Conservation (phyloP, 73 alveolate genomes). For the Effrenium voratum region DNA sequence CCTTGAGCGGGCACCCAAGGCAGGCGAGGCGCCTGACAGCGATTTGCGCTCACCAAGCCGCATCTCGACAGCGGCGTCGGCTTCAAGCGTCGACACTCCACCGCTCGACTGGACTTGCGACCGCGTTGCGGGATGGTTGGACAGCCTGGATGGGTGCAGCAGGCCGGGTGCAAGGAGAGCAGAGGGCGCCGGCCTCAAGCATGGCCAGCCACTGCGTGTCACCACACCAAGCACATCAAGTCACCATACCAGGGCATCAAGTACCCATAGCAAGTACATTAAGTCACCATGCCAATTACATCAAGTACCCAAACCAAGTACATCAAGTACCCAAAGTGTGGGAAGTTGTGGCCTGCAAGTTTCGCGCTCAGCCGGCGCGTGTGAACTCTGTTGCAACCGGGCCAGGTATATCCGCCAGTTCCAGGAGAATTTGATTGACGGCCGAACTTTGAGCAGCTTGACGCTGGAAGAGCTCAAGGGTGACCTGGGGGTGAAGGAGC, state of each 20-base stretch:
- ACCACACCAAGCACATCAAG: background rate
- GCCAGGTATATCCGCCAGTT: background rate
- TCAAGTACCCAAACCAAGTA: background rate
- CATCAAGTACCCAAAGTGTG: background rate
- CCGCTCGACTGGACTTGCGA: background rate
- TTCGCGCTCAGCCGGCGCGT: background rate
- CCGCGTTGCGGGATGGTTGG: background rate
- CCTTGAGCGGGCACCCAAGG: background rate
- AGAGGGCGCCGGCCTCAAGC: background rate
- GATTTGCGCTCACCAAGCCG: background rate
- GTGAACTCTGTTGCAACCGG: background rate
- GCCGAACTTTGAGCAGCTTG: background rate
- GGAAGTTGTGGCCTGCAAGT: background rate
- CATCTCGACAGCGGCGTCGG: background rate
- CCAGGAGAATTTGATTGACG: constrained; percentile 6
- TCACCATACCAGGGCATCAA: background rate
- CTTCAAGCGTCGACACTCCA: background rate
- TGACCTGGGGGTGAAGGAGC: constrained; percentile 1
- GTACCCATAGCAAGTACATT: background rate
- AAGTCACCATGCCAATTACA: background rate
- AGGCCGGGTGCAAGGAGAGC: background rate
- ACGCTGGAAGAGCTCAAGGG: background rate
- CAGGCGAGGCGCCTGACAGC: background rate
- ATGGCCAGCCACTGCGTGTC: background rate
- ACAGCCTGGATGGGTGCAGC: background rate